Conservation (phyloP, 2,329 filamentous ascomycete genomes). For the Ceratocystis variospora region DNA sequence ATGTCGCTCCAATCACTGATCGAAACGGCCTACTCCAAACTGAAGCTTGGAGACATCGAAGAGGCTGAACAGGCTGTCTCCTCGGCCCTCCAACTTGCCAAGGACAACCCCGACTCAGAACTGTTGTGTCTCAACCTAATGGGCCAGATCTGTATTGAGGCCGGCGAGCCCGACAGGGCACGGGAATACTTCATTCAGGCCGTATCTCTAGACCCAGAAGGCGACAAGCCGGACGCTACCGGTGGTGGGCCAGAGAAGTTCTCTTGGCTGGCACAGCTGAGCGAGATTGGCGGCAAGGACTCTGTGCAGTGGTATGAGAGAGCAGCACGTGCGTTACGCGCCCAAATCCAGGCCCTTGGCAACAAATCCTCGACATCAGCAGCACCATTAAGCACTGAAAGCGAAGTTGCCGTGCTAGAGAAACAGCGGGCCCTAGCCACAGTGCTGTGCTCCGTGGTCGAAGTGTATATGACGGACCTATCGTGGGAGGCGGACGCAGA, state of each 20-base stretch:
- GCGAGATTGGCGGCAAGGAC: slow-evolving; percentile 51
- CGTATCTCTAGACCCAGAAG: slow-evolving; percentile 62
- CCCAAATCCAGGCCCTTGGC: slow-evolving; percentile 53
- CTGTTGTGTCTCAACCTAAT: slow-evolving; percentile 60
- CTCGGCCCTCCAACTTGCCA: slow-evolving; percentile 30
- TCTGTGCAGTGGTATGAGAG: slow-evolving; percentile 54
- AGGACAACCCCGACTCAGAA: slow-evolving; percentile 37
- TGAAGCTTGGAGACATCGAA: slow-evolving; percentile 32
- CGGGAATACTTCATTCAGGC: slow-evolving; percentile 59
- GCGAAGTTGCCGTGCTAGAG: slow-evolving; percentile 39
- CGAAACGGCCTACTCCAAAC: slow-evolving; percentile 30
- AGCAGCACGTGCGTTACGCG: slow-evolving; percentile 58
- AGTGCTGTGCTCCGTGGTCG: slow-evolving; percentile 83
- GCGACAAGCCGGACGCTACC: slow-evolving; percentile 50
- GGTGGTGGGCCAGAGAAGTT: slow-evolving; percentile 90
- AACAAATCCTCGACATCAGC: neutral
- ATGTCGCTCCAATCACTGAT: slow-evolving; percentile 25
- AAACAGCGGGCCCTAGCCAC: slow-evolving; percentile 73
- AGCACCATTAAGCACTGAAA: slow-evolving; percentile 23
- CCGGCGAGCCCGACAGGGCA: slow-evolving; percentile 67
- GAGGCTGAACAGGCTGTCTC: slow-evolving; percentile 30
- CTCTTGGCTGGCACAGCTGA: slow-evolving; percentile 84
- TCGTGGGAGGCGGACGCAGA: slow-evolving; percentile 89
- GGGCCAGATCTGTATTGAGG: slow-evolving; percentile 68
- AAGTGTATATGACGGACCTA: slow-evolving; percentile 98